Conservation (phyloP, 2,329 filamentous ascomycete species). For the Magnaporthales sp. region DNA sequence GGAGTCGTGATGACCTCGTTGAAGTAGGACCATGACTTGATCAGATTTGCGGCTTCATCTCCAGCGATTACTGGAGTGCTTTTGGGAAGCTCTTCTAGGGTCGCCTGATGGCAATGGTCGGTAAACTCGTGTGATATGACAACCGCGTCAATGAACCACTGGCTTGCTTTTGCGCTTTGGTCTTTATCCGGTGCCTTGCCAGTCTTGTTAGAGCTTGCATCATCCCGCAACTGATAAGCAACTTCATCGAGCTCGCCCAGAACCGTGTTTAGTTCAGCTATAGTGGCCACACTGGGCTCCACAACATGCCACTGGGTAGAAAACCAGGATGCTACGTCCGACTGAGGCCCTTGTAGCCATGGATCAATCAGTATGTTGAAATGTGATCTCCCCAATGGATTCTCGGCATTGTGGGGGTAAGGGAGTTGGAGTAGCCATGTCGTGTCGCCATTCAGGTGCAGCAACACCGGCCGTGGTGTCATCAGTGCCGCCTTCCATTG, state of each 20-base stretch:
- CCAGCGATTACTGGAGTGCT: slow-evolving; percentile 51
- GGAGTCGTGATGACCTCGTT: slow-evolving; percentile 40
- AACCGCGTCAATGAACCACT: slow-evolving; percentile 46
- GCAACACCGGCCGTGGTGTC: slow-evolving; percentile 35
- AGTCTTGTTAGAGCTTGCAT: no score
- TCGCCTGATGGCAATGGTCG: slow-evolving; percentile 57
- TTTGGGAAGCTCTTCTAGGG: slow-evolving; percentile 43
- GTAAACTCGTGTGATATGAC: slow-evolving; percentile 59
- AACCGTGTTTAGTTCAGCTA: slow-evolving; percentile 44
- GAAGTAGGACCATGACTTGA: slow-evolving; percentile 52
- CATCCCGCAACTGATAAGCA: background rate
- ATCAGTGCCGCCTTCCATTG: slow-evolving; percentile 11
- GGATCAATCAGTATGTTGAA: slow-evolving; percentile 60
- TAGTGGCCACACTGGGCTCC: slow-evolving; percentile 41
- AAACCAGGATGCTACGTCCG: slow-evolving; percentile 56
- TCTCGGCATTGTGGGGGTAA: slow-evolving; percentile 32
- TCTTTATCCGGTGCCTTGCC: background rate
- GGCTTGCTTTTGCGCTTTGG: background rate
- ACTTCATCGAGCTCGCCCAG: slow-evolving; percentile 37
- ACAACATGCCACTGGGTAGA: slow-evolving; percentile 55
- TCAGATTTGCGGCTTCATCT: slow-evolving; percentile 46
- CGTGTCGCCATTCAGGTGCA: slow-evolving; percentile 59
- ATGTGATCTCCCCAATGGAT: slow-evolving; percentile 37
- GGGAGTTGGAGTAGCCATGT: slow-evolving; percentile 60
- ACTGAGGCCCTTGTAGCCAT: slow-evolving; percentile 55